phyloP scores from a whole-genome alignment of 441 rosid genomes.

The Arabidopsis hybrid region DNA sequence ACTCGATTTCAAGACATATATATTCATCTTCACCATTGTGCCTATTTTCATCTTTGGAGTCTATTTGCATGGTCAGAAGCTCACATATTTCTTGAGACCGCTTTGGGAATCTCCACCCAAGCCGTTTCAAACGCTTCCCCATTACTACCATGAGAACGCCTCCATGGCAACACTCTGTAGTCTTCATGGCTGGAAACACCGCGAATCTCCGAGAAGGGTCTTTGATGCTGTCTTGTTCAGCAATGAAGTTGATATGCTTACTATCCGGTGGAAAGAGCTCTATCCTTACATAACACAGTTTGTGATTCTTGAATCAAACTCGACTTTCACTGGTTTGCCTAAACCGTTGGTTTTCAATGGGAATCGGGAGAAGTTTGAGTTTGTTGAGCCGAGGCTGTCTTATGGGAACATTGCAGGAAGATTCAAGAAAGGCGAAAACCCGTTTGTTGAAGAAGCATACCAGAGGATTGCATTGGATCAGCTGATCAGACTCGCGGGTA shows the following conservation, averaged over 20 bases:
- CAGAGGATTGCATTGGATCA: slow-evolving; percentile 90
- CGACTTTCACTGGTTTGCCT: slow-evolving; percentile 79
- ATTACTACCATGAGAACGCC: slow-evolving; percentile 80
- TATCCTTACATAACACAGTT: slow-evolving; percentile 83
- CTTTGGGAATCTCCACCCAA: slow-evolving; percentile 45
- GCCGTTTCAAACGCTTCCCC: slow-evolving; percentile 55
- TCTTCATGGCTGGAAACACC: slow-evolving; percentile 89
- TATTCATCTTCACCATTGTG: slow-evolving; percentile 40
- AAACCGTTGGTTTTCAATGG: slow-evolving; percentile 69
- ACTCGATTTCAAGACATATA: slow-evolving; percentile 44
- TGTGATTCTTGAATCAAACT: slow-evolving; percentile 90
- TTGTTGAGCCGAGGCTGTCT: slow-evolving; percentile 77
- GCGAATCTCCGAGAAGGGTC: slow-evolving; percentile 87
- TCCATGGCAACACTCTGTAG: slow-evolving; percentile 79
- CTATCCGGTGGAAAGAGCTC: slow-evolving; percentile 87
- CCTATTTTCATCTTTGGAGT: slow-evolving; percentile 36
- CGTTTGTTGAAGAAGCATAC: slow-evolving; percentile 88
- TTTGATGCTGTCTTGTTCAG: slow-evolving; percentile 88
- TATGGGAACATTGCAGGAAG: slow-evolving; percentile 88
- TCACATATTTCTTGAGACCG: slow-evolving; percentile 43
- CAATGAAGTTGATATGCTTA: slow-evolving; percentile 81
- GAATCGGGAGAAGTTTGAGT: slow-evolving; percentile 63
- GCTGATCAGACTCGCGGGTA: slow-evolving; percentile 77
- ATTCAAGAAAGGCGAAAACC: slow-evolving; percentile 83
- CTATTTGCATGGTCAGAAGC: slow-evolving; percentile 42